Evolutionary conservation across 2,329 filamentous ascomycete genomes (phyloP), one percentile per base, ranked within the genome.

Genomic region (Tolypocladium amazonense): DNA sequence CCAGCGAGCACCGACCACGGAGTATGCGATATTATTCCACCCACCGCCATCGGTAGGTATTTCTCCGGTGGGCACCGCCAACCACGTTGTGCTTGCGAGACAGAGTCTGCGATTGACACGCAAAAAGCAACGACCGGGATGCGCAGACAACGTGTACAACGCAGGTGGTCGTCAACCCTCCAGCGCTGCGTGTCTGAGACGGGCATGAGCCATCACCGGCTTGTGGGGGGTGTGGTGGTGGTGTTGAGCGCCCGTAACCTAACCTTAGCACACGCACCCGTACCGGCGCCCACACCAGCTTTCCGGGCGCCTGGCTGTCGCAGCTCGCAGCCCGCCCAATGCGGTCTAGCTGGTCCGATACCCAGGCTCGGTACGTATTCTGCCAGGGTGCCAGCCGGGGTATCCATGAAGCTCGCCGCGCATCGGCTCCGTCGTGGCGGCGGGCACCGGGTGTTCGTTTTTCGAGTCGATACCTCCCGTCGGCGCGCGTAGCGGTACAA

Each of bases 291-390:
- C 15, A 7, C 47, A 20, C 45, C 45, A 30, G 45, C 43, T 25
- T 25, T 15, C 23, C 45, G 7, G 45, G 8, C 50, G 30, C 4
- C 47, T 52, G 41, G 39, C 58, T 45, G 56, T 57, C 59, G 56
- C 45, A 8, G 52, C 20, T 57, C 39, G 7, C 39, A 9, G 23
- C 3, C 33, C 41, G 30, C 59, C 58, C 27, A 14, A 59, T 60
- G 23, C 9, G 57, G 62, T 15, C 56, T 64, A 64, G 63, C 59
- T 56, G 23, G 58, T 64, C 63, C 63, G 63, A 64, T 60, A 63
- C 63, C 63, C 63, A 56, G 62, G 59, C 59, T 35, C 35, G 35
- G 27, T 43, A 30, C 35, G 43, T 39, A 41, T 12, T n/a, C 35
- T 37, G 4, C 52, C 6, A n/a, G 11, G 52, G 23, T 55, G n/a